A percentile compares a stretch with the other conserved stretches of the same genome.
Evolutionary conservation across 805 yeast species (phyloP).

Genomic region (Ogataea saltuana): DNA sequence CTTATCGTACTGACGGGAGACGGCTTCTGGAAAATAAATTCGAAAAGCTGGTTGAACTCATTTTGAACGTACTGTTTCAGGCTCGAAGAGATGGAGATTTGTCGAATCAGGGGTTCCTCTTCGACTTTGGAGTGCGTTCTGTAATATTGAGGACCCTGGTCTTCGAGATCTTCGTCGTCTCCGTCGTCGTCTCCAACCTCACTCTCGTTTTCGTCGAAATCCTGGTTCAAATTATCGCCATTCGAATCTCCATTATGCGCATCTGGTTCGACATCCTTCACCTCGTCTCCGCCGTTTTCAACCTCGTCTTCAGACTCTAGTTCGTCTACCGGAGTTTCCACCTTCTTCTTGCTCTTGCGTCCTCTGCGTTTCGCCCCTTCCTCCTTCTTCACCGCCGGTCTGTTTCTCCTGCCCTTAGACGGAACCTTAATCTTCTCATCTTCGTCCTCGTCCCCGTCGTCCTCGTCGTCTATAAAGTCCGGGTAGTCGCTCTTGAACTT

Average conservation of each 20-base stretch:
- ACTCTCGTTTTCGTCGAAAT: slow-evolving; percentile 11
- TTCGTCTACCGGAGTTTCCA: slow-evolving; percentile 1
- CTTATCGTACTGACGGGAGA: slow-evolving; percentile 42
- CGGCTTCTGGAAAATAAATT: slow-evolving; percentile 37
- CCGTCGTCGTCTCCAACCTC: slow-evolving; percentile 2
- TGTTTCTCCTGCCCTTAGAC: slow-evolving; percentile 10
- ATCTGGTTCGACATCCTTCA: slow-evolving; percentile 9
- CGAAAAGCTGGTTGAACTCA: slow-evolving; percentile 27
- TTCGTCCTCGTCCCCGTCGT: slow-evolving; percentile 11
- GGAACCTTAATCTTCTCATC: slow-evolving; percentile 6
- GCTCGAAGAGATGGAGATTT: slow-evolving; percentile 39
- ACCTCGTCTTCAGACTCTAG: slow-evolving; percentile 3
- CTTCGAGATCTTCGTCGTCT: slow-evolving; percentile 14
- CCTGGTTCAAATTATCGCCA: slow-evolving; percentile 12
- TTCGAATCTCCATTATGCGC: slow-evolving; percentile 12
- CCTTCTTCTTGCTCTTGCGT: slow-evolving; percentile 14
- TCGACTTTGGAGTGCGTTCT: slow-evolving; percentile 7
- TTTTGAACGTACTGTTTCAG: slow-evolving; percentile 27
- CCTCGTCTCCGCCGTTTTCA: slow-evolving; percentile 15
- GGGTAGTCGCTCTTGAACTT: slow-evolving; percentile 34
- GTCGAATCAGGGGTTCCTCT: slow-evolving; percentile 37
- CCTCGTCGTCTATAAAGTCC: slow-evolving; percentile 28
- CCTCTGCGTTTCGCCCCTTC: slow-evolving; percentile 9
- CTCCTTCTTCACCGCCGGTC: slow-evolving; percentile 3
- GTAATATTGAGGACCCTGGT: slow-evolving; percentile 6